Base-by-base conservation (phyloP, 805 yeast species). In the Lachancea kluyveri region DNA sequence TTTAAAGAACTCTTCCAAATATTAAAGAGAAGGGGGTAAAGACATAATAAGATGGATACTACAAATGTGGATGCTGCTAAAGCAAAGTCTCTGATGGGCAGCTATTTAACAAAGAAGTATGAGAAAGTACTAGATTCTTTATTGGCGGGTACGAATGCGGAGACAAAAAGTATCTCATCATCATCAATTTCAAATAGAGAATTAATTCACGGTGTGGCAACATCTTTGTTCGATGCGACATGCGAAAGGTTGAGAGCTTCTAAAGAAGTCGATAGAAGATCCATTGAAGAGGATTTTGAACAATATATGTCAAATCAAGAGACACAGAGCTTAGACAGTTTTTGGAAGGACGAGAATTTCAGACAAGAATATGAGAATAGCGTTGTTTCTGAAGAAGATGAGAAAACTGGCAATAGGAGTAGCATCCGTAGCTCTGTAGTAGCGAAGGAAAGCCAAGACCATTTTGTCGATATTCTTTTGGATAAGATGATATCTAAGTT, bases 381-480 rank as follows among this genome's bases (percentile, higher is more conserved):
- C 3, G 29, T 25, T 14, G 30, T 26, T 8, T 19, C 41, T 15
- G 37, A 41, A 27, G 30, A 43, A 28, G 34, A 16, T 30, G 34
- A 32, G 18, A 30, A 19, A 7, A 29, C 27, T 15, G 12, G 25
- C 12, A 12, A 6, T 8, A 17, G 10, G 5, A 14, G 8, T 7
- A 8, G 14, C 8, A 13, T 17, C 8, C 25, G 11, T 5, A 11
- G 9, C 8, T 24, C 27, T 6, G 15, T 8, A 6, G 14, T 6
- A 13, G 7, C 27, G 8, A 32, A 23, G 19, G 21, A 21, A 13
- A 37, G 47, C 6, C 43, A 45, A n/a, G 60, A 58, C 12, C 82
- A 76, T 45, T 79, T 79, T 46, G 59, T 74, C 35, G 87, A 79
- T 48, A 58, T 65, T 18, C 57, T 79, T 30, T 57, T 79, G 35